Conservation (phyloP, 805 yeast species). For the Candida methanosorbosa region DNA sequence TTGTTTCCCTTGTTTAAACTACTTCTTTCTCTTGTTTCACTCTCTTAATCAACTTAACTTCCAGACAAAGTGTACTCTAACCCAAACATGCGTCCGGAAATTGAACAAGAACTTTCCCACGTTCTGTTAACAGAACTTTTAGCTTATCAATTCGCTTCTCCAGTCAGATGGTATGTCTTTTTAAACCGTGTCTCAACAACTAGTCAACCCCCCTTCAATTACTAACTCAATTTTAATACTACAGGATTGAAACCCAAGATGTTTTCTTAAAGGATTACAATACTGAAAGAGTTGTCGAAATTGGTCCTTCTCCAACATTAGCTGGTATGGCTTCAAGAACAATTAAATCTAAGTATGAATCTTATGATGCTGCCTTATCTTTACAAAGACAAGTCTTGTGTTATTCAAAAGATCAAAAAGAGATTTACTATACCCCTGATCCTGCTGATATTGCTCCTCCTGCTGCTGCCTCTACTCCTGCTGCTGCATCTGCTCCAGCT, state of each 20-base stretch:
- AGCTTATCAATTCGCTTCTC: slow-evolving; percentile 98
- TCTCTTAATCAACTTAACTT: neutral
- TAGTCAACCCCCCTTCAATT: no score
- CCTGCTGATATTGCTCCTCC: slow-evolving; percentile 44
- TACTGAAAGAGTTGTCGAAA: slow-evolving; percentile 95
- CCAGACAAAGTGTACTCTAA: neutral
- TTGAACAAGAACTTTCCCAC: slow-evolving; percentile 96
- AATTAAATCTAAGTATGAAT: slow-evolving; percentile 88
- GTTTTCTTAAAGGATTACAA: slow-evolving; percentile 89
- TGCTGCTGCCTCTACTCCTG: slow-evolving; percentile 24
- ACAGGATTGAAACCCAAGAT: slow-evolving; percentile 90
- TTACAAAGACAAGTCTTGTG: slow-evolving; percentile 90
- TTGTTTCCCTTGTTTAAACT: neutral
- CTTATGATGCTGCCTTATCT: slow-evolving; percentile 95
- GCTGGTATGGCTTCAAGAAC: slow-evolving; percentile 99
- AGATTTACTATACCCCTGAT: slow-evolving; percentile 89
- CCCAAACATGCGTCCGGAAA: slow-evolving; percentile 75
- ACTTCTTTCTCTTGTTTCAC: neutral
- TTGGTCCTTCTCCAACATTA: slow-evolving; percentile 97
- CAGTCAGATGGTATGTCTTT: slow-evolving; percentile 84
- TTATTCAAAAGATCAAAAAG: slow-evolving; percentile 93
- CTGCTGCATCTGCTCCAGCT: slow-evolving; percentile 20
- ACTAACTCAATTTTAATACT: neutral
- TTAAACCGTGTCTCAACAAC: neutral
- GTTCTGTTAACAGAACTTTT: slow-evolving; percentile 87